These are phyloP conservation scores for Amylocystis lapponica DNA, from an alignment of 768 basidiomycete genomes.

Conservation along the genomic window DNA sequence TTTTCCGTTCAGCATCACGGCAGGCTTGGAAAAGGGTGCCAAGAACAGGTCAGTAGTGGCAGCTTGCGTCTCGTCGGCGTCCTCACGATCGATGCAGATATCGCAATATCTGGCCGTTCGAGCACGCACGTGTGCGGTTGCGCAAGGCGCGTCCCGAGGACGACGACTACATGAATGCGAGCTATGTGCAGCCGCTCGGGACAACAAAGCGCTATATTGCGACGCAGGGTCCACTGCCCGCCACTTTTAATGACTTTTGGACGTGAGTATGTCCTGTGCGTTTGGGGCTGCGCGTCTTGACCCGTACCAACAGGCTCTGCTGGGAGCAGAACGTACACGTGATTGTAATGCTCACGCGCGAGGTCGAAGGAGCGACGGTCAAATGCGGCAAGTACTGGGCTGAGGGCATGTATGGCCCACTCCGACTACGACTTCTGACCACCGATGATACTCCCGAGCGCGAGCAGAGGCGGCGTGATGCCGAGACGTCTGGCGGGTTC, in stretches of 20 bases:
- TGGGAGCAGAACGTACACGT: conserved; percentile 96
- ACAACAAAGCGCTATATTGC: conserved; percentile 86
- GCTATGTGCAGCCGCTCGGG: conserved; percentile 82
- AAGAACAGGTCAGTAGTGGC: conserved; percentile 70
- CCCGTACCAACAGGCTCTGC: conserved; percentile 47
- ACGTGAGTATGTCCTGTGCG: conserved; percentile 47
- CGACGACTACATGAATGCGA: conserved; percentile 94
- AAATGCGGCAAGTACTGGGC: conserved; percentile 94
- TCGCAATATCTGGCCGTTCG: conserved; percentile 96
- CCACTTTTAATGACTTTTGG: conserved; percentile 93
- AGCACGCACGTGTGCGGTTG: conserved; percentile 85
- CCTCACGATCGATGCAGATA: conserved; percentile 48
- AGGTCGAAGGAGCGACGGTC: conserved; percentile 79
- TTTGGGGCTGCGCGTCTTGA: background rate
- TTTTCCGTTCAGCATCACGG: conserved; percentile 92
- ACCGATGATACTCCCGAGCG: conserved; percentile 41
- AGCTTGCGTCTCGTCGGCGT: background rate
- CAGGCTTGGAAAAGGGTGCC: conserved; percentile 89
- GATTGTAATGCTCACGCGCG: conserved; percentile 94
- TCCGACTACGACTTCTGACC: conserved; percentile 52
- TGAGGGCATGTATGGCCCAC: conserved; percentile 60
- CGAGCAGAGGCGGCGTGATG: conserved; percentile 19
- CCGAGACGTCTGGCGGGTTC: conserved; percentile 21
- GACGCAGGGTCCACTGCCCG: conserved; percentile 89
- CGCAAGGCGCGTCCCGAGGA: conserved; percentile 29